phyloP scores from a whole-genome alignment of 2,329 filamentous ascomycete genomes.

The Coniosporium tulheliwenetii region DNA sequence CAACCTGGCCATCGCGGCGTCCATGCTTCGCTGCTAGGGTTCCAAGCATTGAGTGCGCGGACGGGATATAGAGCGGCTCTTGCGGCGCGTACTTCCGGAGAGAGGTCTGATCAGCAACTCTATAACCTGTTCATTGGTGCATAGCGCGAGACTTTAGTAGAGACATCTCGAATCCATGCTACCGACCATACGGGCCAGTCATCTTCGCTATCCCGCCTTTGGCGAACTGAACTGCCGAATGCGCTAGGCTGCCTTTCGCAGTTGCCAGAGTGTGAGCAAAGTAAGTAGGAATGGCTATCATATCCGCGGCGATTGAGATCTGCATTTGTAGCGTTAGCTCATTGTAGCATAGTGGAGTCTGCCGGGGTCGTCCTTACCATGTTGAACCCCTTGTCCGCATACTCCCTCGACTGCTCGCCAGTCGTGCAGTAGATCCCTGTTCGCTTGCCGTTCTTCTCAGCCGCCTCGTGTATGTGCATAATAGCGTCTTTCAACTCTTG shows the following conservation, averaged over 20 bases:
- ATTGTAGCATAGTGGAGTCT: not conserved
- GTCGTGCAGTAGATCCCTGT: conserved; percentile 39
- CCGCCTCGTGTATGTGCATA: conserved; percentile 33
- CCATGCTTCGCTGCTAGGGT: too few species aligned
- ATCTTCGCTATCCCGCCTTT: not conserved
- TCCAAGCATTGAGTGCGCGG: too few species aligned
- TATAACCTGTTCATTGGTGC: too few species aligned
- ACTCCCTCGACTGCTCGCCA: conserved; percentile 34
- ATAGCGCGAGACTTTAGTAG: too few species aligned
- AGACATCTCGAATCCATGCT: too few species aligned
- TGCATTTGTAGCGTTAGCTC: conserved; percentile 3
- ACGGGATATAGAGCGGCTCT: too few species aligned
- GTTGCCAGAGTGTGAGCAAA: conserved; percentile 19
- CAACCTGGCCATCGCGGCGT: too few species aligned
- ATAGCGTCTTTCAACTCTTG: conserved; percentile 36
- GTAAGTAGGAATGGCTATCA: conserved; percentile 25
- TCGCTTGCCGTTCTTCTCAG: conserved; percentile 35
- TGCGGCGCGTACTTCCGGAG: too few species aligned
- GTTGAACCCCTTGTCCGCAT: conserved; percentile 37
- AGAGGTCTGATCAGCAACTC: too few species aligned
- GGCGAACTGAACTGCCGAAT: not conserved
- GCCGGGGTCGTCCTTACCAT: conserved; percentile 24
- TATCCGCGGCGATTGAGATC: conserved; percentile 28
- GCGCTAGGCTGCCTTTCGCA: conserved; percentile 12
- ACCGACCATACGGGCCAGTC: not conserved